These are phyloP conservation scores for Orbilia ellipsospora DNA, from an alignment of 2,329 filamentous ascomycete genomes.

Conservation along the genomic window DNA sequence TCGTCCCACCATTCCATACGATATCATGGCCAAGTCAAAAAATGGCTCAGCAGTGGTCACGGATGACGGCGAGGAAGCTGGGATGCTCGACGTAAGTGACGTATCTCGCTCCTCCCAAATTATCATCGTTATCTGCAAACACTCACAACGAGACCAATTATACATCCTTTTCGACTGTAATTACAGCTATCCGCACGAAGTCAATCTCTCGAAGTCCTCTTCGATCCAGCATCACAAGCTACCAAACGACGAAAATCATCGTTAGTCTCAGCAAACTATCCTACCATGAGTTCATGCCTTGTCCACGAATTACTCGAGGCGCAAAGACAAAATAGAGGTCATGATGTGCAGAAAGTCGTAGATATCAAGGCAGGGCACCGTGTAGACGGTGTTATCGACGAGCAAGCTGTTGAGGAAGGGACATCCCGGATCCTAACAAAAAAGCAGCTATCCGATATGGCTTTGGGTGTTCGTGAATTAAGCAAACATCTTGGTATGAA, in stretches of 20 bases:
- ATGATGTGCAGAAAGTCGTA: constrained; percentile 62
- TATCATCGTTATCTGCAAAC: background rate
- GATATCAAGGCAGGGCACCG: constrained; percentile 32
- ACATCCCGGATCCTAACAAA: constrained; percentile 85
- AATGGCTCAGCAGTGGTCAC: background rate
- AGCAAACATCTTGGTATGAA: constrained; percentile 81
- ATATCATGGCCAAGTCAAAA: constrained; percentile 27
- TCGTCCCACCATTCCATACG: too few species aligned
- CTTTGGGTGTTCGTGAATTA: constrained; percentile 90
- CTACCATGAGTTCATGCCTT: constrained; percentile 68
- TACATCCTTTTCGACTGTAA: background rate
- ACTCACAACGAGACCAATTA: background rate
- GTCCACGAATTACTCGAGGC: constrained; percentile 74
- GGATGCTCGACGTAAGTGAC: constrained; percentile 51
- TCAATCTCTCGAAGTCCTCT: constrained; percentile 67
- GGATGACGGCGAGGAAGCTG: constrained; percentile 22
- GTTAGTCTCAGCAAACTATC: constrained; percentile 68
- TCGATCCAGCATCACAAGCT: constrained; percentile 69
- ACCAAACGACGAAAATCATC: constrained; percentile 75
- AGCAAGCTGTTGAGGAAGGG: constrained; percentile 65
- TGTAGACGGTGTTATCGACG: constrained; percentile 56
- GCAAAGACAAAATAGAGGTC: constrained; percentile 64
- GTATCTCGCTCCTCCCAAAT: constrained; percentile 4
- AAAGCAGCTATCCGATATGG: constrained; percentile 95
- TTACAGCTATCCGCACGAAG: constrained; percentile 25